Base-by-base conservation (phyloP, 2,329 filamentous ascomycete genomes). In the Aspergillus sp. region DNA sequence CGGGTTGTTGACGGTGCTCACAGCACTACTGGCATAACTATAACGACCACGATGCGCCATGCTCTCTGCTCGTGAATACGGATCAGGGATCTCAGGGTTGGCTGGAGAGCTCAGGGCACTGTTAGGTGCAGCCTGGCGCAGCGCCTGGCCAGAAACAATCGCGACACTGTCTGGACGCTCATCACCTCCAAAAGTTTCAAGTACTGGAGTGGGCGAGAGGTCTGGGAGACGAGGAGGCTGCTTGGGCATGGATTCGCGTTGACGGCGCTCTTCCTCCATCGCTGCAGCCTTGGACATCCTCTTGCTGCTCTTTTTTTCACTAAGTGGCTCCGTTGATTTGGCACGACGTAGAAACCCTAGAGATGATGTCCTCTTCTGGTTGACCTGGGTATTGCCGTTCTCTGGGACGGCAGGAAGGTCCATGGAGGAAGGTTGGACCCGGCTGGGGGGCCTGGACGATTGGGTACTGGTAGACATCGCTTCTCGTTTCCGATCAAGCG, bases 1-100 rank as follows among this genome's bases (percentile, higher is more conserved):
- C 51, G 93, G 91, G 67, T 86, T 95, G 73, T 95, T 95, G 72
- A 95, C 82, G 47, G 88, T 86, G 74, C 88, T 95, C 54, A 91
- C 81, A 42, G 88, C 86, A 68, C 87, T 94, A 72, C 88, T 95
- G 45, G 91, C 90, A 70, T 96, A 97, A 72, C 90, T 96, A 71
- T 95, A 95, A 53, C 93, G 86, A 48, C 91, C 90, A 56, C 93
- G 89, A 69, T 97, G 85, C 56, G 91, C 90, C 88, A 97, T 96
- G 76, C 91, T 96, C 73, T 94, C 88, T 31, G 86, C 85, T 51
- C 88, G 81, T 37, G 86, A 82, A 61, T 93, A 93, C 10, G 88
- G 86, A 58, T 95, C 89, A 50, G 79, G 76, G 57, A 74, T 78
- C 38, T 77, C 78, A 13, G 49, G 45, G 32, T 48, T 53, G 34